phyloP scores from a whole-genome alignment of 2,329 filamentous ascomycete genomes.

The Trichoderma afroharzianum region DNA sequence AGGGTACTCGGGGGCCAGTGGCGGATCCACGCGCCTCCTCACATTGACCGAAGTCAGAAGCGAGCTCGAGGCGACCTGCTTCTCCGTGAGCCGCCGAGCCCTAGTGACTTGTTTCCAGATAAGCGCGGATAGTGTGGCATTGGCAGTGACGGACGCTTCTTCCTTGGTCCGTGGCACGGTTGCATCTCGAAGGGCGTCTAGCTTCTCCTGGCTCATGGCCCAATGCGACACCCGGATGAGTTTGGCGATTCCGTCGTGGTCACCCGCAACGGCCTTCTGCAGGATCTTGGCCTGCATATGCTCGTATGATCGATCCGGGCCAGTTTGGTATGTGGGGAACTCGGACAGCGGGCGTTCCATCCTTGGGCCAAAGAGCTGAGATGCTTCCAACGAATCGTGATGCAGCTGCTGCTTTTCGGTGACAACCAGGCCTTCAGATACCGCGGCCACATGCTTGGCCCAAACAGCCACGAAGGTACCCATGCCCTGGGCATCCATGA shows the following conservation, averaged over 20 bases:
- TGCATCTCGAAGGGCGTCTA: slow-evolving; percentile 12
- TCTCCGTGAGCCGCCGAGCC: slow-evolving; percentile 16
- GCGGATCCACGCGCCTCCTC: slow-evolving; percentile 17
- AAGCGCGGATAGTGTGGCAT: slow-evolving; percentile 18
- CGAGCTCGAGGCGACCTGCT: slow-evolving; percentile 14
- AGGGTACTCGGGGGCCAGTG: slow-evolving; percentile 17
- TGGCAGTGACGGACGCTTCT: slow-evolving; percentile 7
- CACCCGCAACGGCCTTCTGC: slow-evolving; percentile 12
- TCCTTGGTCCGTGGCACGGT: slow-evolving; percentile 6
- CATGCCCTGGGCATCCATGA: slow-evolving; percentile 19
- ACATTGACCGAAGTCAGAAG: slow-evolving; percentile 17
- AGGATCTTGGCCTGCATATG: slow-evolving; percentile 14
- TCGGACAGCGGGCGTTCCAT: slow-evolving; percentile 14
- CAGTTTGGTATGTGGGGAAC: slow-evolving; percentile 7
- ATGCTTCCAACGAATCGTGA: slow-evolving; percentile 7
- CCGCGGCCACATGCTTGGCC: slow-evolving; percentile 16
- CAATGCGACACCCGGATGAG: slow-evolving; percentile 16
- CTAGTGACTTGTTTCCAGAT: slow-evolving; percentile 18
- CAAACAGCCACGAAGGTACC: slow-evolving; percentile 16
- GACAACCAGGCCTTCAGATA: slow-evolving; percentile 1
- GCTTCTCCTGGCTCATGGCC: slow-evolving; percentile 11
- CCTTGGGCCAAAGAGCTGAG: slow-evolving; percentile 4
- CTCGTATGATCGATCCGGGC: slow-evolving; percentile 16
- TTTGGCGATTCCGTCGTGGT: slow-evolving; percentile 11
- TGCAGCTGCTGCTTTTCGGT: slow-evolving; percentile 1